Percentiles rank a stretch among this genome's conserved stretches.
These are phyloP conservation scores for Trebouxia sp. DNA, from an alignment of 139 green algal species.

Conservation along the genomic window DNA sequence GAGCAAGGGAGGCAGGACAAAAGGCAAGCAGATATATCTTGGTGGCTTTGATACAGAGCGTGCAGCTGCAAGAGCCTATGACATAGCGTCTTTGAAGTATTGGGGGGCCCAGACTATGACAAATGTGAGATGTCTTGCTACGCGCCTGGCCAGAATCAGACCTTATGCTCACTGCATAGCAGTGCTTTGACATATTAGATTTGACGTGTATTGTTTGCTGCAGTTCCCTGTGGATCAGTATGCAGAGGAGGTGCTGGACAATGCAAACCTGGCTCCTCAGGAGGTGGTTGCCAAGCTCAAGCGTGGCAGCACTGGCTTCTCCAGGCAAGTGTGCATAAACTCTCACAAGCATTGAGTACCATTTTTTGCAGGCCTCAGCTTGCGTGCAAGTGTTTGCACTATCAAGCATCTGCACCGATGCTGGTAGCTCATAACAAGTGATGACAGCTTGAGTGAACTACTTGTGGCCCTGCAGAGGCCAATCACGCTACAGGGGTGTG, in stretches of 20 bases:
- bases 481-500: conserved; percentile 75
- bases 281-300: conserved; percentile 71
- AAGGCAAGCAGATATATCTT: conserved; percentile 77
- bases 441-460: background rate
- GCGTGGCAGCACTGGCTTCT: conserved; percentile 60
- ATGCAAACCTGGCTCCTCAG: conserved; percentile 59
- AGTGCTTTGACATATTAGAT: no score
- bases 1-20: conserved; percentile 57
- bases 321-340: conserved; percentile 40
- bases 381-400: background rate
- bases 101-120: conserved; percentile 52
- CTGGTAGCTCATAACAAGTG: background rate
- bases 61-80: conserved; percentile 79
- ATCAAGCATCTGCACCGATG: background rate
- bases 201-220: conserved; percentile 8
- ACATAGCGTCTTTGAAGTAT: conserved; percentile 73
- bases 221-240: conserved; percentile 75
- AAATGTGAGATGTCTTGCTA: conserved; percentile 54
- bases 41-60: conserved; percentile 73
- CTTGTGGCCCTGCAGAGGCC: conserved; percentile 40
- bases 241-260: conserved; percentile 42
- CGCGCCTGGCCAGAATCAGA: no score
- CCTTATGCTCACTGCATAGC: no score
- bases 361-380: no score
- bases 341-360: background rate